phyloP scores from a whole-genome alignment of 139 green algal genomes.

The Microglena sp. region DNA sequence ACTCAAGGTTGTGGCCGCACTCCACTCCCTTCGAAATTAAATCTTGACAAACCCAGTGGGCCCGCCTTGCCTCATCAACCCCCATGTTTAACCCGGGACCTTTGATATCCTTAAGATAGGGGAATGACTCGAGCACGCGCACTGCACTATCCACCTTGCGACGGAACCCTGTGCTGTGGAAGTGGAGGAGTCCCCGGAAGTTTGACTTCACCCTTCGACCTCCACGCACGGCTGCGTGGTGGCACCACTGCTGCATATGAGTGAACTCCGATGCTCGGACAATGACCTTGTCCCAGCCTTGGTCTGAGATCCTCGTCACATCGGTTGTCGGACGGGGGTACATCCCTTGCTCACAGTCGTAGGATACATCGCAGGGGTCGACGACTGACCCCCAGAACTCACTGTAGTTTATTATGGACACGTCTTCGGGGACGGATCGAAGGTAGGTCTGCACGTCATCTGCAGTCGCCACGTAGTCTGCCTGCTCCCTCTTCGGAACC shows the following conservation, averaged over 20 bases:
- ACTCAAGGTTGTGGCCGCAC: too few species aligned
- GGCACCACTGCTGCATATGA: conserved; percentile 4
- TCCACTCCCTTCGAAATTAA: too few species aligned
- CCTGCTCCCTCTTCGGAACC: not conserved
- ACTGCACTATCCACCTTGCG: not conserved
- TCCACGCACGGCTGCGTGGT: conserved; percentile 1
- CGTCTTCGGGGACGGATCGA: not conserved
- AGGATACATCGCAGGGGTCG: not conserved
- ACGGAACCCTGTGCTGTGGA: conserved; percentile 1
- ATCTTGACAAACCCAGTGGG: too few species aligned
- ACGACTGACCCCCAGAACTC: not conserved
- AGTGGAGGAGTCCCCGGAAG: conserved; percentile 6
- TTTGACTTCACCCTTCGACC: not conserved
- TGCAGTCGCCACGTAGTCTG: not conserved
- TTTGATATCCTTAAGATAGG: not conserved
- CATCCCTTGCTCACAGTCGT: not conserved
- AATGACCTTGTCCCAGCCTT: conserved; percentile 14
- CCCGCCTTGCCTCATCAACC: too few species aligned
- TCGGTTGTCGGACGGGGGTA: not conserved
- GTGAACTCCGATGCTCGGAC: not conserved
- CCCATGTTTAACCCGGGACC: too few species aligned
- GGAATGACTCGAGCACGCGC: not conserved
- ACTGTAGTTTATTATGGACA: not conserved
- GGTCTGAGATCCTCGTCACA: not conserved
- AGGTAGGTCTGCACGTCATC: not conserved